These are phyloP conservation scores for Dendryphion nanum DNA, from an alignment of 2,329 filamentous ascomycete species.

Conservation along the genomic window DNA sequence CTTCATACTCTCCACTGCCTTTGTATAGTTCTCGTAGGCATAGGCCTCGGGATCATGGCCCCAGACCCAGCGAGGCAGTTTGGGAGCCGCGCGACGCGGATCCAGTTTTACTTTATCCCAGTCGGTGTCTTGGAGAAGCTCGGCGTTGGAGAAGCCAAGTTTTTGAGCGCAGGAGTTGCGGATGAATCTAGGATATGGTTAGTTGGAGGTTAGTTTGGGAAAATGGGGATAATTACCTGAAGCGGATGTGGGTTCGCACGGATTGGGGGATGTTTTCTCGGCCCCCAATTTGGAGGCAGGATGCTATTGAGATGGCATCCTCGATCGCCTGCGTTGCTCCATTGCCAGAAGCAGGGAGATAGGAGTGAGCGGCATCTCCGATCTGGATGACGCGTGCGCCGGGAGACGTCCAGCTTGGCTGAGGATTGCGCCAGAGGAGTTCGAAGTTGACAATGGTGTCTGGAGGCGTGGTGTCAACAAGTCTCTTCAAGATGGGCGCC, in stretches of 20 bases:
- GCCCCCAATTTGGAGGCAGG: conserved; percentile 47
- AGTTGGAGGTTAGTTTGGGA: not conserved
- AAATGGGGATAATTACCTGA: conserved; percentile 31
- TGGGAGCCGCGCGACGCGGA: conserved; percentile 43
- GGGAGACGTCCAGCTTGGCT: conserved; percentile 46
- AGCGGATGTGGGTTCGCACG: conserved; percentile 42
- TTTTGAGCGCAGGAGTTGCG: conserved; percentile 51
- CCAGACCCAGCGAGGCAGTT: conserved; percentile 49
- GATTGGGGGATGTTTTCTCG: conserved; percentile 39
- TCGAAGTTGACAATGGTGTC: conserved; percentile 52
- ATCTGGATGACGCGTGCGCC: conserved; percentile 45
- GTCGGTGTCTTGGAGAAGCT: conserved; percentile 49
- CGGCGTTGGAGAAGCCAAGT: conserved; percentile 47
- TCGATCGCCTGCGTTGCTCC: conserved; percentile 51
- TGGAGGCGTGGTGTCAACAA: conserved; percentile 44
- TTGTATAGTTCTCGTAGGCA: conserved; percentile 45
- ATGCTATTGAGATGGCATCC: conserved; percentile 46
- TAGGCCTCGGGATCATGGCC: conserved; percentile 47
- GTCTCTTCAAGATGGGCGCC: conserved; percentile 46
- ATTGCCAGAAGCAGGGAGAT: conserved; percentile 46
- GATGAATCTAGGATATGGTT: conserved; percentile 38
- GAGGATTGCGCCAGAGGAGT: conserved; percentile 49
- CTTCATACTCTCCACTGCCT: conserved; percentile 43
- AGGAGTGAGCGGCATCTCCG: conserved; percentile 47
- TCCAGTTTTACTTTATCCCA: conserved; percentile 50